A percentile compares a stretch with the other conserved stretches of the same genome.
Conservation (phyloP, 2,329 filamentous ascomycete species). For the Phymatotrichopsis omnivora region DNA sequence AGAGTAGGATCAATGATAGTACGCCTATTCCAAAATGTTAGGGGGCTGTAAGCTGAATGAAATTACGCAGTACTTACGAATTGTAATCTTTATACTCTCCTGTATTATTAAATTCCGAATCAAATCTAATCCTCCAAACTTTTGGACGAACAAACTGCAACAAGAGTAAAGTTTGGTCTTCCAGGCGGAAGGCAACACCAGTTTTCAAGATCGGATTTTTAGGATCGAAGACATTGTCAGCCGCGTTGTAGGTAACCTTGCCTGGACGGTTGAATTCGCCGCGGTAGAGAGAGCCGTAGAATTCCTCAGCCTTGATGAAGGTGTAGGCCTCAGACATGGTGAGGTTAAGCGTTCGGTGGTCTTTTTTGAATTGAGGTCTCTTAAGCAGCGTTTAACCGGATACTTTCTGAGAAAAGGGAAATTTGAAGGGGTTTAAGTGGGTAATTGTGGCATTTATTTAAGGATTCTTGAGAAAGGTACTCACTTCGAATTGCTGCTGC, state of each 20-base stretch:
- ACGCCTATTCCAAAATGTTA: slow-evolving; percentile 18
- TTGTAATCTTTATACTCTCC: slow-evolving; percentile 29
- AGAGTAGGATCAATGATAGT: slow-evolving; percentile 29
- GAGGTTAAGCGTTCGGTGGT: no score
- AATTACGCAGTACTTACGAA: slow-evolving; percentile 15
- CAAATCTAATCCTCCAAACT: slow-evolving; percentile 34
- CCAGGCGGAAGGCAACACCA: slow-evolving; percentile 31
- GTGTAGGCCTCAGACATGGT: slow-evolving; percentile 31
- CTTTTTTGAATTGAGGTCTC: no score
- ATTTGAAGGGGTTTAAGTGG: no score
- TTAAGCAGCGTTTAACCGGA: no score
- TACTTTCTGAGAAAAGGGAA: no score
- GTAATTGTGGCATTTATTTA: no score
- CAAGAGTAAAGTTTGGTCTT: slow-evolving; percentile 26
- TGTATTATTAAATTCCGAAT: slow-evolving; percentile 24
- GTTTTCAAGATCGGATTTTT: slow-evolving; percentile 30
- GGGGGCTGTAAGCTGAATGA: neutral
- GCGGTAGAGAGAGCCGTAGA: slow-evolving; percentile 28
- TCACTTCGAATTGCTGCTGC: no score
- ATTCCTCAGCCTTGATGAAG: slow-evolving; percentile 32
- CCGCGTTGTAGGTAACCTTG: slow-evolving; percentile 21
- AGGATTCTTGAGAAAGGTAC: no score
- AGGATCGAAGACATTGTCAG: slow-evolving; percentile 27
- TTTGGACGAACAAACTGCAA: slow-evolving; percentile 33
- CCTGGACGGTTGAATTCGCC: slow-evolving; percentile 24